A percentile compares a stretch with the other conserved stretches of the same genome.
These are phyloP conservation scores for Cryptosporidium bovis DNA, from an alignment of 169 alveolate species.

Conservation along the genomic window DNA sequence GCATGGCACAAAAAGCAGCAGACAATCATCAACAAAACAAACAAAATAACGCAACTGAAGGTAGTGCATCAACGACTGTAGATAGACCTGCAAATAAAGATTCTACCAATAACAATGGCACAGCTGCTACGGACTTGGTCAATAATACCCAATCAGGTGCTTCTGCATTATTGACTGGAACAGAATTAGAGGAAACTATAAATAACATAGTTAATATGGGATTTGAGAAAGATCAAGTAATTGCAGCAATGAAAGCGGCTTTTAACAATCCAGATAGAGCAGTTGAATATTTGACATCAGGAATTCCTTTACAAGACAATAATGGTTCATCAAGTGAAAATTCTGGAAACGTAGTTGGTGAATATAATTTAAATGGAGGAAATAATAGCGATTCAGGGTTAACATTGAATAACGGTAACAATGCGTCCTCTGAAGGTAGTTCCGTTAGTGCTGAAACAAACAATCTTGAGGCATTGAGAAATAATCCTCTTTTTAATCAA, in stretches of 20 bases:
- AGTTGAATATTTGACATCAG: constrained; percentile 92
- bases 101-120: constrained; percentile 4
- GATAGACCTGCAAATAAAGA: neutral
- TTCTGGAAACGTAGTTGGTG: constrained; percentile 74
- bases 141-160: constrained; percentile 75
- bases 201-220: constrained; percentile 92
- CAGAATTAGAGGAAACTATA: constrained; percentile 80
- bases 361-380: constrained; percentile 70
- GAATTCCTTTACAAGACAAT: constrained; percentile 79
- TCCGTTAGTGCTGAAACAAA: neutral
- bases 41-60: constrained; percentile 34
- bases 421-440: neutral
- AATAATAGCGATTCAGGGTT: constrained; percentile 66
- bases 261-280: constrained; percentile 96
- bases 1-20: constrained; percentile 74
- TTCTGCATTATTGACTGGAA: constrained; percentile 78
- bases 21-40: constrained; percentile 44
- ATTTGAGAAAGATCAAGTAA: constrained; percentile 87
- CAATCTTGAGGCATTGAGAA: constrained; percentile 78
- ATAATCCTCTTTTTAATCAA: constrained; percentile 86
- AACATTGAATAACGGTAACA: constrained; percentile 9
- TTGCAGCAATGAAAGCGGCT: constrained; percentile 94
- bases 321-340: constrained; percentile 81
- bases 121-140: constrained; percentile 1
- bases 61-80: constrained; percentile 47